Conservation (phyloP, 2,329 filamentous ascomycete species). For the Neurospora crassa region DNA sequence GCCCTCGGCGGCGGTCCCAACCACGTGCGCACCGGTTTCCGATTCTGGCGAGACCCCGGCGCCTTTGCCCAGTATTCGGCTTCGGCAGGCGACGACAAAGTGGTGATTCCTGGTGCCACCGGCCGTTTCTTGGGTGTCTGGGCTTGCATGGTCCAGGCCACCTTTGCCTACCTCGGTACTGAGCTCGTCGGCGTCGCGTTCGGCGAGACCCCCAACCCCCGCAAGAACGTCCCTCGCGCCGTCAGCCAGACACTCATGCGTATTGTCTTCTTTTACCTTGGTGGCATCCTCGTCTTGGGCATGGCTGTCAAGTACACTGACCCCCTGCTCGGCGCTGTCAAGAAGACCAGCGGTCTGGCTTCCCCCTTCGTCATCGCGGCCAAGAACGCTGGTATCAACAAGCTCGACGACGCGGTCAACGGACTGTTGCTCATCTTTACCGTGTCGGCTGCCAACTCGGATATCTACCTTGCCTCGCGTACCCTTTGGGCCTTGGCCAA, state of each 20-base stretch:
- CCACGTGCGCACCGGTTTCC: conserved; percentile 30
- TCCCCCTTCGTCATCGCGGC: conserved; percentile 45
- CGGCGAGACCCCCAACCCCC: conserved; percentile 58
- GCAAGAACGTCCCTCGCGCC: conserved; percentile 55
- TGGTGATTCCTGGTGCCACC: conserved; percentile 18
- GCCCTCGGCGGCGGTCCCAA: conserved; percentile 30
- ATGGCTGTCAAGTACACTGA: conserved; percentile 57
- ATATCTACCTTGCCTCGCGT: conserved; percentile 38
- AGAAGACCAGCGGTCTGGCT: conserved; percentile 32
- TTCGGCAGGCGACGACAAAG: conserved; percentile 1
- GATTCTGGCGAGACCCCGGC: conserved; percentile 34
- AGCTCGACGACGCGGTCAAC: conserved; percentile 49
- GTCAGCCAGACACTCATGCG: conserved; percentile 62
- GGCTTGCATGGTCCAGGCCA: conserved; percentile 28
- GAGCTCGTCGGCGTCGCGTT: conserved; percentile 62
- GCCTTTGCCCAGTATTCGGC: conserved; percentile 29
- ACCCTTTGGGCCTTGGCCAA: conserved; percentile 30
- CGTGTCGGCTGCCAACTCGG: conserved; percentile 51
- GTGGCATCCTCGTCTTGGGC: conserved; percentile 55
- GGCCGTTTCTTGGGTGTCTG: conserved; percentile 32
- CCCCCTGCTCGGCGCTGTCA: conserved; percentile 30
- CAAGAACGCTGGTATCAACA: conserved; percentile 37
- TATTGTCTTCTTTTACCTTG: conserved; percentile 59
- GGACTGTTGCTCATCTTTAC: conserved; percentile 49
- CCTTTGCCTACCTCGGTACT: conserved; percentile 35